These are phyloP conservation scores for Lactarius sanguifluus DNA, from an alignment of 768 basidiomycete genomes.

Conservation along the genomic window DNA sequence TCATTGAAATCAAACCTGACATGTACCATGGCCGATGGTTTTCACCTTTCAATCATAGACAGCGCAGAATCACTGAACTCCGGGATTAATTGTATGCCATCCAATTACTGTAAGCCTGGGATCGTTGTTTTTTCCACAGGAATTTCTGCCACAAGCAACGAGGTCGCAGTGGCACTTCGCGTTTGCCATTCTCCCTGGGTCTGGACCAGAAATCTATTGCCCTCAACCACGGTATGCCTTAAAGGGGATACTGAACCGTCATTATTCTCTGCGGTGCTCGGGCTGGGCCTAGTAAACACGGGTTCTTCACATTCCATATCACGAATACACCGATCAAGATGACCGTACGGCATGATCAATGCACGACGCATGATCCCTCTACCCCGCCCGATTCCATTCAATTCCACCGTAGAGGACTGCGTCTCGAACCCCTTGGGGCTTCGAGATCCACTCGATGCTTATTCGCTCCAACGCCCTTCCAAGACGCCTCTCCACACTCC, in stretches of 20 bases:
- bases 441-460: neutral
- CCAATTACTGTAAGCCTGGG: neutral
- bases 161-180: neutral
- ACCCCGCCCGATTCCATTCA: neutral
- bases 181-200: no score
- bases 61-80: no score
- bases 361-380: no score
- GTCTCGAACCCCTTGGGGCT: neutral
- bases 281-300: neutral
- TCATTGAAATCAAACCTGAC: no score
- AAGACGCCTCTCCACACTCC: neutral
- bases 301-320: neutral
- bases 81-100: no score
- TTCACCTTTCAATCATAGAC: no score
- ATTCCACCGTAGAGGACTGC: neutral
- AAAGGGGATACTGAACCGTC: neutral
- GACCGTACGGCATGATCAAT: neutral
- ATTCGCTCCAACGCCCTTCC: neutral
- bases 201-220: neutral
- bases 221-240: neutral
- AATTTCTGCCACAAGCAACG: neutral
- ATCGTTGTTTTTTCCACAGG: neutral
- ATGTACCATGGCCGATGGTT: no score
- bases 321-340: neutral
- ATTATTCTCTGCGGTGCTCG: neutral